These are phyloP conservation scores for Podospora didyma DNA, from an alignment of 495 filamentous ascomycete genomes.

Conservation along the genomic window DNA sequence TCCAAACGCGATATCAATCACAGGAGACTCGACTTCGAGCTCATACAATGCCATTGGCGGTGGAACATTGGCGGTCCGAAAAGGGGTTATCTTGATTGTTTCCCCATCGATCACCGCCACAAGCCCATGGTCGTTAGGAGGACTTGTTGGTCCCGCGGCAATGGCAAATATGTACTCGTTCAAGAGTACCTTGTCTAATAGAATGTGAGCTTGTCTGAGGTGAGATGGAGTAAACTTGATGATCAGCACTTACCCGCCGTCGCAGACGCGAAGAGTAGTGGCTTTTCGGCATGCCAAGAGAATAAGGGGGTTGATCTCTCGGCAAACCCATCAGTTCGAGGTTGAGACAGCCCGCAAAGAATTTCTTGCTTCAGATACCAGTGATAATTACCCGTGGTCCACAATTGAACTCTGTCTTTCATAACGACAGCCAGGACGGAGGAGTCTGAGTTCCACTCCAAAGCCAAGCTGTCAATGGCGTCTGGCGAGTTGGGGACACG, in stretches of 20 bases:
- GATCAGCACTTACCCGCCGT: slow-evolving; percentile 30
- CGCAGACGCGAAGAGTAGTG: slow-evolving; percentile 59
- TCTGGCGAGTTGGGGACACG: slow-evolving; percentile 55
- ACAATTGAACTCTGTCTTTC: slow-evolving; percentile 77
- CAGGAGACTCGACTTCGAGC: slow-evolving; percentile 56
- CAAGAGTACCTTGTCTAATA: slow-evolving; percentile 49
- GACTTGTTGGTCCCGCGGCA: slow-evolving; percentile 59
- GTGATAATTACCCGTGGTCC: slow-evolving; percentile 96
- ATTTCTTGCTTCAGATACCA: slow-evolving; percentile 98
- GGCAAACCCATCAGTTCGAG: slow-evolving; percentile 23
- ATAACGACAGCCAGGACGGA: slow-evolving; percentile 80
- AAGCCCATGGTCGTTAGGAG: slow-evolving; percentile 74
- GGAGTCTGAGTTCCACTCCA: slow-evolving; percentile 90
- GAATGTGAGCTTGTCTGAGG: slow-evolving; percentile 20
- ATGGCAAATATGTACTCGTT: slow-evolving; percentile 68
- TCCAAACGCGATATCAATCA: slow-evolving; percentile 72
- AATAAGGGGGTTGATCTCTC: slow-evolving; percentile 10
- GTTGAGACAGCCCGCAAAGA: slow-evolving; percentile 26
- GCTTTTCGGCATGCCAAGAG: slow-evolving; percentile 81
- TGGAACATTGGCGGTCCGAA: slow-evolving; percentile 78
- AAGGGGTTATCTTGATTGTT: slow-evolving; percentile 76
- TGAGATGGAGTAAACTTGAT: slow-evolving; percentile 3
- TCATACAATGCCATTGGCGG: slow-evolving; percentile 90
- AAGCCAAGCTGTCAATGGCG: slow-evolving; percentile 52
- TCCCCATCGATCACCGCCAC: slow-evolving; percentile 87